Percentiles rank a stretch among this genome's conserved stretches.
These are phyloP conservation scores for Letharia lupina DNA, from an alignment of 495 filamentous ascomycete genomes.

Conservation along the genomic window DNA sequence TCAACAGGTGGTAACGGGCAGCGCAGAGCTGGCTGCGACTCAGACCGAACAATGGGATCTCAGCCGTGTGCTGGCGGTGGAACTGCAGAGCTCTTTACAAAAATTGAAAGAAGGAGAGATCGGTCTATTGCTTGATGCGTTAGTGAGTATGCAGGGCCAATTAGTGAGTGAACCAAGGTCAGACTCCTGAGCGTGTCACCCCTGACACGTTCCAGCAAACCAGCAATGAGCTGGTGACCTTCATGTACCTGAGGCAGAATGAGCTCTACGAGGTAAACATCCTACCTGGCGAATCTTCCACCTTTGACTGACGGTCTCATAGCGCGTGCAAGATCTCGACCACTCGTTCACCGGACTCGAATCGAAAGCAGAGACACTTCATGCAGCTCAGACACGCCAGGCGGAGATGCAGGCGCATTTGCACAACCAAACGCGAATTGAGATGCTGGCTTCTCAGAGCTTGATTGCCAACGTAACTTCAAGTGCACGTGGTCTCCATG, in stretches of 20 bases:
- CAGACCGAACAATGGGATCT: conserved; percentile 25
- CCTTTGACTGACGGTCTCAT: conserved; percentile 9
- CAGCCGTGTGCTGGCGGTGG: conserved; percentile 16
- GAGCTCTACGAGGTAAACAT: conserved; percentile 17
- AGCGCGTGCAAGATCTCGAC: conserved; percentile 36
- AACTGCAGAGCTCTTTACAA: conserved; percentile 25
- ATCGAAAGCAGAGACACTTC: conserved; percentile 31
- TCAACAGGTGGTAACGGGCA: conserved; percentile 30
- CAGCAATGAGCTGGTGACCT: conserved; percentile 27
- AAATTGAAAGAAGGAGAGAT: conserved; percentile 28
- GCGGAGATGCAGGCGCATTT: conserved; percentile 33
- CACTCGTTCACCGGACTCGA: conserved; percentile 33
- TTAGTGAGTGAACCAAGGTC: conserved; percentile 29
- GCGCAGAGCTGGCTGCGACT: conserved; percentile 26
- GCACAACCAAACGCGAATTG: conserved; percentile 31
- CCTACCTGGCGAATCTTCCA: conserved; percentile 4
- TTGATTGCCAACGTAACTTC: conserved; percentile 35
- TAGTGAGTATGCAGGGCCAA: conserved; percentile 27
- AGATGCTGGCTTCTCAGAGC: conserved; percentile 33
- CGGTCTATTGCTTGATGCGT: conserved; percentile 13
- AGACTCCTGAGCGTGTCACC: conserved; percentile 24
- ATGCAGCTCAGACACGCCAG: conserved; percentile 34
- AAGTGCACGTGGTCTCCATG: conserved; percentile 36
- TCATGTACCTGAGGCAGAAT: conserved; percentile 21
- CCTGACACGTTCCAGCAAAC: conserved; percentile 28